phyloP scores from a whole-genome alignment of 2,329 filamentous ascomycete genomes.

The Aspergillus clavatus region DNA sequence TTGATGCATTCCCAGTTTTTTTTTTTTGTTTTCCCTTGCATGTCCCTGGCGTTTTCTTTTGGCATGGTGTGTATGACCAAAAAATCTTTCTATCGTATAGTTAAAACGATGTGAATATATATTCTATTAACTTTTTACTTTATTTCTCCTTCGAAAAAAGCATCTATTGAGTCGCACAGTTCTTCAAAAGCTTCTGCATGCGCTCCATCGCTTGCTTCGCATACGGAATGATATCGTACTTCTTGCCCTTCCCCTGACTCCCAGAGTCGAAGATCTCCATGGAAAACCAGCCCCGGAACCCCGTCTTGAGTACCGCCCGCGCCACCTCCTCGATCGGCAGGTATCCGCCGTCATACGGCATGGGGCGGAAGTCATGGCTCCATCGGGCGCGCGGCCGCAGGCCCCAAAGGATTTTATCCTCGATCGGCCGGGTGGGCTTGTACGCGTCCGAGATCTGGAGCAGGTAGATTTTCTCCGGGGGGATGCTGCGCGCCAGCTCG shows the following conservation, averaged over 20 bases:
- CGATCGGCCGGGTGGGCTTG: constrained; percentile 54
- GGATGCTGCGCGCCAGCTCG: constrained; percentile 54
- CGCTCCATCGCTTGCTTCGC: constrained; percentile 50
- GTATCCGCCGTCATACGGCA: constrained; percentile 67
- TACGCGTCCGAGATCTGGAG: constrained; percentile 74
- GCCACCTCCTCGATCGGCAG: constrained; percentile 63
- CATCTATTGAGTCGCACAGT: constrained; percentile 21
- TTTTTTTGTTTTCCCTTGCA: constrained; percentile 1
- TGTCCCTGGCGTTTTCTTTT: constrained; percentile 3
- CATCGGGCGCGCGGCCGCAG: constrained; percentile 60
- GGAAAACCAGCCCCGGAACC: constrained; percentile 62
- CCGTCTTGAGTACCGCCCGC: constrained; percentile 61
- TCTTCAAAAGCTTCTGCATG: constrained; percentile 43
- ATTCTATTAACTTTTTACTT: constrained; percentile 14
- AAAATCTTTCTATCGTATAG: background rate
- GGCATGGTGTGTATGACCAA: background rate
- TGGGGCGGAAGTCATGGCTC: constrained; percentile 66
- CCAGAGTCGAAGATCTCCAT: constrained; percentile 67
- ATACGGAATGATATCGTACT: constrained; percentile 47
- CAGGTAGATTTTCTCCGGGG: constrained; percentile 66
- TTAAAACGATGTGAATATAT: background rate
- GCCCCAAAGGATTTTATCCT: constrained; percentile 49
- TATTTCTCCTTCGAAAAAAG: background rate
- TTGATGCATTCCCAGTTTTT: constrained; percentile 8
- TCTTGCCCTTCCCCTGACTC: constrained; percentile 49